These are phyloP conservation scores for Inga leiocalycina DNA, from an alignment of 306 rosid genomes.

Conservation along the genomic window DNA sequence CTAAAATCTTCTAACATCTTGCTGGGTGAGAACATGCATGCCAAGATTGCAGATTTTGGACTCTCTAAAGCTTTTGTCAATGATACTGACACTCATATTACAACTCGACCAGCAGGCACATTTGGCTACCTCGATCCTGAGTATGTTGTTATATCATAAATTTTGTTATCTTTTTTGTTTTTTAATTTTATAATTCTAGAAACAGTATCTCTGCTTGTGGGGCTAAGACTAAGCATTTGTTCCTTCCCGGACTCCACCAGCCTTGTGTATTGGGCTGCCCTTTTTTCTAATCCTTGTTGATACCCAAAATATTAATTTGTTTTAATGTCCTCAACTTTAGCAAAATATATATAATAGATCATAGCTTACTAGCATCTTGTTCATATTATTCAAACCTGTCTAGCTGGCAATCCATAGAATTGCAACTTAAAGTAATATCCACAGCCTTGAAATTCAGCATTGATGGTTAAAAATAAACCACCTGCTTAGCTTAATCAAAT, in stretches of 20 bases:
- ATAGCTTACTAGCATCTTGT: neutral
- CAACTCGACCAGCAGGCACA: neutral
- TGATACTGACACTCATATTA: neutral
- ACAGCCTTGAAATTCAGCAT: neutral
- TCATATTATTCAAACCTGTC: neutral
- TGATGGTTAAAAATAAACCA: neutral
- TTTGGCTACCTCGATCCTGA: neutral
- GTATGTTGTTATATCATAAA: neutral
- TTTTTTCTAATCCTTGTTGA: neutral
- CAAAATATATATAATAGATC: neutral
- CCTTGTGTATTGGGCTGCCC: too few relatives aligned
- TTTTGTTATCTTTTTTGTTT: too few relatives aligned
- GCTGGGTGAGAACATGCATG: neutral
- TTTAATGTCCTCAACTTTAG: too few relatives aligned
- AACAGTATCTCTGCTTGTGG: too few relatives aligned
- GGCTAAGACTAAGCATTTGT: too few relatives aligned
- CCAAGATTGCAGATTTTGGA: neutral
- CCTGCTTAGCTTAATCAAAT: neutral
- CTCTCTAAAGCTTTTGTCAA: neutral
- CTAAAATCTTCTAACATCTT: conserved; percentile 44
- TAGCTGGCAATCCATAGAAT: neutral
- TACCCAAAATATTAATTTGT: neutral
- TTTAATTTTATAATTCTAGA: too few relatives aligned
- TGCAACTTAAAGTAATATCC: neutral
- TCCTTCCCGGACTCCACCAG: too few relatives aligned